These are phyloP conservation scores for Trichothecium sympodiale DNA, from an alignment of 2,329 filamentous ascomycete species.

Conservation along the genomic window DNA sequence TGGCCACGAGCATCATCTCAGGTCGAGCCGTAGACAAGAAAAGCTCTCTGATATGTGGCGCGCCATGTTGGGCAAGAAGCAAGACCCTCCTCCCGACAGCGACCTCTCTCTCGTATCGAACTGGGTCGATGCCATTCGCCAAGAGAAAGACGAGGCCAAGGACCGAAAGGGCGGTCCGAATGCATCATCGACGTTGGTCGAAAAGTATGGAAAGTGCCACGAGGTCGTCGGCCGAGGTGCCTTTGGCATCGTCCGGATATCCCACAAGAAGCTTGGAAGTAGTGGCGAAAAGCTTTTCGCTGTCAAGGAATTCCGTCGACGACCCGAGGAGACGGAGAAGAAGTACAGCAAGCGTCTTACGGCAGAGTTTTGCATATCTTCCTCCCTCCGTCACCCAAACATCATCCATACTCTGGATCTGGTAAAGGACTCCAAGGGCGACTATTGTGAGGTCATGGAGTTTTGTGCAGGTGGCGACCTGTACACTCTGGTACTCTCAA, in stretches of 20 bases:
- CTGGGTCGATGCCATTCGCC: conserved; percentile 90
- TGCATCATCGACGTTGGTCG: conserved; percentile 63
- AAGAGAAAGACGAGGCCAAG: conserved; percentile 73
- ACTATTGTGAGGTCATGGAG: conserved; percentile 99
- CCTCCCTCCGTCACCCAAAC: conserved; percentile 89
- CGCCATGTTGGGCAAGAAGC: conserved; percentile 74
- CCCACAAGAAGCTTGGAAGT: conserved; percentile 84
- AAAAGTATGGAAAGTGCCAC: conserved; percentile 98
- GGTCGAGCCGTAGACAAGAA: conserved; percentile 83
- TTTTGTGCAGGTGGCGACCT: conserved; percentile 95
- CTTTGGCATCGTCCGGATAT: conserved; percentile 94
- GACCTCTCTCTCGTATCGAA: conserved; percentile 87
- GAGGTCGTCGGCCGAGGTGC: conserved; percentile 93
- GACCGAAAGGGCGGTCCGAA: conserved; percentile 71
- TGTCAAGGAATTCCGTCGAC: conserved; percentile 93
- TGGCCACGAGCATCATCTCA: conserved; percentile 78
- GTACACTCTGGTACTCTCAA: conserved; percentile 84
- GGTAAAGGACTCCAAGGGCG: conserved; percentile 89
- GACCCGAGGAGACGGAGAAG: conserved; percentile 88
- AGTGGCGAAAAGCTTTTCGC: conserved; percentile 85
- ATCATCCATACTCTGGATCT: conserved; percentile 96
- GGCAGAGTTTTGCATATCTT: conserved; percentile 97
- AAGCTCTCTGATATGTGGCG: conserved; percentile 90
- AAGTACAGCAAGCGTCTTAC: conserved; percentile 97
- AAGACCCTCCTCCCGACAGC: conserved; percentile 60